Evolutionary conservation across 306 rosid species (phyloP), one percentile per base, ranked within the genome.

Genomic region (Lablab purpureus): DNA sequence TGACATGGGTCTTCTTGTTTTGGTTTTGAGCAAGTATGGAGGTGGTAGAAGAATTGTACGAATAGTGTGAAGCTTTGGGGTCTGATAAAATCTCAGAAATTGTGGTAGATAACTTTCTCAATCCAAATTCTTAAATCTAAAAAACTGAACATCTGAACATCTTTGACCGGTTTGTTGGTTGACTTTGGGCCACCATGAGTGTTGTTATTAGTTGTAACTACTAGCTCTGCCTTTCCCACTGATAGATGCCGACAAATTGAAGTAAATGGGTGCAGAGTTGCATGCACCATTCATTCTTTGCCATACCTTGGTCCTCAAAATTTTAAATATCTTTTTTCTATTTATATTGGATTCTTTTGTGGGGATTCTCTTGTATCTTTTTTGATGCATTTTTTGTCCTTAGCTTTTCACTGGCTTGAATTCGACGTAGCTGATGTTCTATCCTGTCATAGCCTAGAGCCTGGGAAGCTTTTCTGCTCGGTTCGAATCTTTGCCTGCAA

Each of bases 191-290:
- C 36, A 46, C 77, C 65, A 40, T 5, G 32, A 19, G 78, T 62
- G 78, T 67, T 82, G 76, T 67, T 58, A 69, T 78, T 73, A 64
- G 58, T 68, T 14, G 45, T 69, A 76, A 85, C 87, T 81, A 40
- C 84, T 80, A 58, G 77, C 75, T 76, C 58, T 76, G 60, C 80
- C 77, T n/a, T 18, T 74, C 27, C 14, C 54, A 17, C 3, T 47
- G 15, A 23, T n/a, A 58, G 32, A 47, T 64, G 64, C 78, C 40
- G 87, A 82, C 81, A 82, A 37, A 66, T 34, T 67, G 67, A 41
- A 49, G 52, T 78, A 59, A 63, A 67, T 86, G 43, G 18, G 62
- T 75, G 74, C 52, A 47, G 59, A 64, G 81, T 85, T 75, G 87
- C 74, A 22, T 71, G 47, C 76, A 23, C 21, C 75, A 69, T 76